These are phyloP conservation scores for Arthrobotrys pseudoclavata DNA, from an alignment of 2,329 filamentous ascomycete species.

Conservation along the genomic window DNA sequence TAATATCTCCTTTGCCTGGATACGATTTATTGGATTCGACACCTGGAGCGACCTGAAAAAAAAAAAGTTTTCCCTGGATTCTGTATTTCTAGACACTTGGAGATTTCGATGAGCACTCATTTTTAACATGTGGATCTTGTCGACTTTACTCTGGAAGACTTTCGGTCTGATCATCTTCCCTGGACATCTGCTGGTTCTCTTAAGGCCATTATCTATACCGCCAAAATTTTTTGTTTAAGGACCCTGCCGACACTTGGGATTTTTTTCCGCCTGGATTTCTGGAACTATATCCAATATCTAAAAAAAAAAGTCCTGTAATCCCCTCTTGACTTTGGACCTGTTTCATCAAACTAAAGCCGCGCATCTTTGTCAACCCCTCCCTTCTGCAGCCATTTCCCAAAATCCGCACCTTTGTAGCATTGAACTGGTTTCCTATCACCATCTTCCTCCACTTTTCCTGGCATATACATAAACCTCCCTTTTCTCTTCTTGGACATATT, in stretches of 20 bases:
- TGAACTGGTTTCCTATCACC: constrained; percentile 42
- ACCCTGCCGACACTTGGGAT: constrained; percentile 30
- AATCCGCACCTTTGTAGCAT: constrained; percentile 47
- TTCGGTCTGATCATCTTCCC: constrained; percentile 21
- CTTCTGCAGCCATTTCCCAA: constrained; percentile 21
- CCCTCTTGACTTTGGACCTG: constrained; percentile 45
- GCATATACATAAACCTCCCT: constrained; percentile 38
- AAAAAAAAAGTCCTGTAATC: constrained; percentile 50
- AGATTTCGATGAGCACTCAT: constrained; percentile 23
- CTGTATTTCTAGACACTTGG: constrained; percentile 24
- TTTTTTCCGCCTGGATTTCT: constrained; percentile 27
- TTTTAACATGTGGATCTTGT: constrained; percentile 32
- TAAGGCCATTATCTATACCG: constrained; percentile 21
- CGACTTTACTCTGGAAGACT: constrained; percentile 35
- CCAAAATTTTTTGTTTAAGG: constrained; percentile 15
- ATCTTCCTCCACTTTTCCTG: constrained; percentile 17
- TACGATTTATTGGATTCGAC: constrained; percentile 26
- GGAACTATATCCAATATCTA: constrained; percentile 42
- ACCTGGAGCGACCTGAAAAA: constrained; percentile 17
- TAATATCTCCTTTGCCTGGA: constrained; percentile 35
- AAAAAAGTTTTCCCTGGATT: constrained; percentile 25
- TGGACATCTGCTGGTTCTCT: constrained; percentile 29
- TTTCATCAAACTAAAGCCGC: constrained; percentile 22
- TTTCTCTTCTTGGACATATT: constrained; percentile 60
- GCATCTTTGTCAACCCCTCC: constrained; percentile 29